phyloP scores from a whole-genome alignment of 805 yeast genomes.

The Wickerhamomyces pijperi region DNA sequence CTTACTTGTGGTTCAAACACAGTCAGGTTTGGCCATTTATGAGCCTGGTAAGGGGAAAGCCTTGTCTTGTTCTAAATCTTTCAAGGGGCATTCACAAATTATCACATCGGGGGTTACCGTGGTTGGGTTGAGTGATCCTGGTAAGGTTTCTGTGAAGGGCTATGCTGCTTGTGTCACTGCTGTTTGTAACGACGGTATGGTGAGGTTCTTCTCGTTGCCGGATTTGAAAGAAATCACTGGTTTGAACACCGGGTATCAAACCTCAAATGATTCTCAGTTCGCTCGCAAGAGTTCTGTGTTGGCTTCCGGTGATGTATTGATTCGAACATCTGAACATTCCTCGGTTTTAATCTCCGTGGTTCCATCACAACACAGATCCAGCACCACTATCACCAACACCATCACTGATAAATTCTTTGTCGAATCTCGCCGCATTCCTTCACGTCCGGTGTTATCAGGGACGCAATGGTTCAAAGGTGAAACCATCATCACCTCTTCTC shows the following conservation, averaged over 20 bases:
- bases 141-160: background rate
- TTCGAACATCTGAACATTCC: slow-evolving; percentile 46
- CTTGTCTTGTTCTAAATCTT: slow-evolving; percentile 18
- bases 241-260: slow-evolving; percentile 29
- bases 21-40: slow-evolving; percentile 50
- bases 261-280: slow-evolving; percentile 28
- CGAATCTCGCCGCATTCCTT: slow-evolving; percentile 55
- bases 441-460: slow-evolving; percentile 70
- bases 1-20: slow-evolving; percentile 42
- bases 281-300: slow-evolving; percentile 34
- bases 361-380: slow-evolving; percentile 3
- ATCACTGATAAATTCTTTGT: slow-evolving; percentile 52
- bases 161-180: background rate
- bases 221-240: slow-evolving; percentile 42
- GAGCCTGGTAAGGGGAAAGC: slow-evolving; percentile 51
- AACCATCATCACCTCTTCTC: slow-evolving; percentile 30
- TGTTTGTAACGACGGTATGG: slow-evolving; percentile 26
- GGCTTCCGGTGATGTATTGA: slow-evolving; percentile 43
- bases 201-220: slow-evolving; percentile 43
- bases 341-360: slow-evolving; percentile 42
- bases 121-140: slow-evolving; percentile 8
- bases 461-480: slow-evolving; percentile 83
- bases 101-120: slow-evolving; percentile 41
- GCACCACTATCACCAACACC: slow-evolving; percentile 4
- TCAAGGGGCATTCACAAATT: slow-evolving; percentile 42